Evolutionary conservation across 2,329 filamentous ascomycete species (phyloP), one percentile per base, ranked within the genome.

Genomic region (Trichoderma gracile): DNA sequence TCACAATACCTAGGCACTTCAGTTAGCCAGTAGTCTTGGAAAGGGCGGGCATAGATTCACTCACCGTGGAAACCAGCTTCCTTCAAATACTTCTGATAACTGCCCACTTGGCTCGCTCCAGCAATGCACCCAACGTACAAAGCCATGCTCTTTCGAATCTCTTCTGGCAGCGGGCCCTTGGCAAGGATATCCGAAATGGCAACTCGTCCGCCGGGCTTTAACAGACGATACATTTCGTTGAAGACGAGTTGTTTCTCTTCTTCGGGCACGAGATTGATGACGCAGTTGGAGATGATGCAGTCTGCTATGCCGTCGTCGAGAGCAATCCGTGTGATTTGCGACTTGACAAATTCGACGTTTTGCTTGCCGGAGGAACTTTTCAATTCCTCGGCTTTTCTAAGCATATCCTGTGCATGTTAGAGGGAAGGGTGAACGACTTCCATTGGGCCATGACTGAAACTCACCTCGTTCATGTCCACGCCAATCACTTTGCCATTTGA

Each of bases 231-330:
- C 69, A 88, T 86, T 71, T 89, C 86, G 0, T 73, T 69, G 66
- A 89, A 89, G 0, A 81, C 84, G 0, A 76, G 66, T 6, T 75
- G 78, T 70, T 87, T 88, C 10, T 88, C 82, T 0, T 66, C 64
- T 9, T 74, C 71, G 0, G 84, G 84, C 1, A 87, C 82, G 0
- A 87, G 81, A 67, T 87, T 88, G 65, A 88, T 75, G 27, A 87
- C 85, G 65, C 86, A 89, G 73, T 89, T 89, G 67, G 81, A 84
- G 67, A 88, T 86, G 64, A 89, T 19, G 79, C 82, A 17, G 71
- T 80, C 76, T 8, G 79, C 82, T 15, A 84, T 80, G 5, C 75
- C 69, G 1, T 73, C 68, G 1, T 75, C 70, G 0, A 87, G 73
- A 0, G 79, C 73, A 21, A 86, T 80, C 3, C 74, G 68, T 0